Evolutionary conservation across 805 yeast species (phyloP).

Genomic region (Sugiyamaella valdiviana): DNA sequence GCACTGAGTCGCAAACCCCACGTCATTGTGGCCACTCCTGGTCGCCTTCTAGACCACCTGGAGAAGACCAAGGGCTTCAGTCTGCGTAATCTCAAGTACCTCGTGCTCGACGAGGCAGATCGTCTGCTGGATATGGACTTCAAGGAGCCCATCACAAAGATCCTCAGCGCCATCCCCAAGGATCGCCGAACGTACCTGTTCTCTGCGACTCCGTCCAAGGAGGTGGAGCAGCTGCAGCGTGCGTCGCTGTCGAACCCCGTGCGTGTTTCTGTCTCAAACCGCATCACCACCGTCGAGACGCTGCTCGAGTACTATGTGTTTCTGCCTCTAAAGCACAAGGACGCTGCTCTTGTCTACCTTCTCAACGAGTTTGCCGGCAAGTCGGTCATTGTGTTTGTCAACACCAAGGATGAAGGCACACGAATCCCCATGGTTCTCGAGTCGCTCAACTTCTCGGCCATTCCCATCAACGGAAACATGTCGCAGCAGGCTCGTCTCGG

Average conservation of each 20-base stretch:
- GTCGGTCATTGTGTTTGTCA: slow-evolving; percentile 79
- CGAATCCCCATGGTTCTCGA: slow-evolving; percentile 78
- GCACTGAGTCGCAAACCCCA: slow-evolving; percentile 93
- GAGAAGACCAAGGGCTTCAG: slow-evolving; percentile 89
- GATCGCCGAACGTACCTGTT: slow-evolving; percentile 75
- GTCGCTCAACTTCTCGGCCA: slow-evolving; percentile 76
- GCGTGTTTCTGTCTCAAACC: slow-evolving; percentile 79
- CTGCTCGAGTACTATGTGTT: slow-evolving; percentile 82
- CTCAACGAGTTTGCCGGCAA: slow-evolving; percentile 82
- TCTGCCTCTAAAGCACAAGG: slow-evolving; percentile 87
- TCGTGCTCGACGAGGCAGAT: slow-evolving; percentile 97
- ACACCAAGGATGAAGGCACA: slow-evolving; percentile 94
- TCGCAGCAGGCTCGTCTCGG: slow-evolving; percentile 86
- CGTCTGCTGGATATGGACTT: slow-evolving; percentile 92
- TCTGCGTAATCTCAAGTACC: slow-evolving; percentile 65
- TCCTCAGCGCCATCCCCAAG: slow-evolving; percentile 74
- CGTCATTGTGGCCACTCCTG: slow-evolving; percentile 92
- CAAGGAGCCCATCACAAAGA: slow-evolving; percentile 87
- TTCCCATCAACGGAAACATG: slow-evolving; percentile 95
- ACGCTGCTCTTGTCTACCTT: slow-evolving; percentile 76
- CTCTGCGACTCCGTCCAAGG: slow-evolving; percentile 96
- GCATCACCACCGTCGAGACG: slow-evolving; percentile 92
- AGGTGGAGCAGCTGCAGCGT: slow-evolving; percentile 88
- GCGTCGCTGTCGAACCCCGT: slow-evolving; percentile 88
- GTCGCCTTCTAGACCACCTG: slow-evolving; percentile 77